Base-by-base conservation (phyloP, 2,329 filamentous ascomycete species). In the Emergomyces pasteurianus region DNA sequence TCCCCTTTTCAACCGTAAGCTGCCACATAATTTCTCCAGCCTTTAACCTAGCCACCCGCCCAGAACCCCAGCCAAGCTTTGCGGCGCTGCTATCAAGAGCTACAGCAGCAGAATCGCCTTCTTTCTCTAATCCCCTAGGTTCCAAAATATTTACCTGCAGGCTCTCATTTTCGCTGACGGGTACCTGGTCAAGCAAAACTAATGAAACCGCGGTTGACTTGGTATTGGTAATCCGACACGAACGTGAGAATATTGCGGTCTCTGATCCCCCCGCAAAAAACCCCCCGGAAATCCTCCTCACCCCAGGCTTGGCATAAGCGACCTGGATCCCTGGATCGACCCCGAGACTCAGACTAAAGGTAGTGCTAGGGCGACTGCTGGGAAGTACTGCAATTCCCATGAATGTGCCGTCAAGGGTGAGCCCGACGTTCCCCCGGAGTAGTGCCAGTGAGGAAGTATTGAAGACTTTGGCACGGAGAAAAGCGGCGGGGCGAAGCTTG, bases 1-100 rank as follows among this genome's bases (percentile, higher is more conserved):
- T 78, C 31, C 84, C 83, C 0, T 82, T 78, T 62, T 84, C 81
- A 58, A 88, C 70, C 50, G 70, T 76, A 12, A 87, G 78, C 58
- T 81, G 78, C 83, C 84, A 87, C 59, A 71, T 71, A 4, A 87
- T 70, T 70, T 86, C 80, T 2, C 84, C 84, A 4, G 72, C 75
- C 72, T 83, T 83, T 69, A 79, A 81, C 58, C 85, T 67, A n/a
- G 65, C 71, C 0, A 81, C 82, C 1, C 73, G 74, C 2, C 82
- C 84, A 60, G 70, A 78, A 3, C 83, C 85, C 81, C 83, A 85
- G 18, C 69, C 46, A 34, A 58, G 58, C 23, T 58, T 62, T 14
- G 42, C 36, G 34, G n/a, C 50, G 54, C 36, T 63, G 23, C 61
- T 61, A 65, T 62, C 65, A 1, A 56, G 38, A 23, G 28, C 54